Evolutionary conservation across 805 yeast genomes (phyloP).

Genomic region (Brettanomyces custersianus): DNA sequence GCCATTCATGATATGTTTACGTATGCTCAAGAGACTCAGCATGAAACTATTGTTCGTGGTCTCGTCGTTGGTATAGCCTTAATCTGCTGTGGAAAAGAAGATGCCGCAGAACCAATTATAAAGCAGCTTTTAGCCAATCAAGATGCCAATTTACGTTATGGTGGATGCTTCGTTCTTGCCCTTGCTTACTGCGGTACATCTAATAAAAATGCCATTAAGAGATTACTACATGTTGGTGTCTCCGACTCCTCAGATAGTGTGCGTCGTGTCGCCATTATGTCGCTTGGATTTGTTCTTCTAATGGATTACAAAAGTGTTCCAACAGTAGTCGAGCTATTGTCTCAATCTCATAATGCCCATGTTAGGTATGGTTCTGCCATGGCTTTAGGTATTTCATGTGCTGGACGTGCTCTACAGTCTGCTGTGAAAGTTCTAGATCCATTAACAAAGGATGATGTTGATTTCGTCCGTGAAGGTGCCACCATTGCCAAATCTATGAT

Average conservation of each 20-base stretch:
- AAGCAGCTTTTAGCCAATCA: constrained; percentile 62
- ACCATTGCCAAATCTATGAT: constrained; percentile 88
- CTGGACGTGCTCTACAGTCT: constrained; percentile 81
- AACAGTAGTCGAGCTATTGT: constrained; percentile 82
- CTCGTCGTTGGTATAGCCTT: constrained; percentile 83
- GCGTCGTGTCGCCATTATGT: constrained; percentile 90
- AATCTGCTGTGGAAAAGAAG: constrained; percentile 79
- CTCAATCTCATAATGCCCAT: constrained; percentile 95
- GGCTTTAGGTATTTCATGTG: constrained; percentile 96
- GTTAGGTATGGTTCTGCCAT: constrained; percentile 97
- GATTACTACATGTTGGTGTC: constrained; percentile 85
- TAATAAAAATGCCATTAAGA: constrained; percentile 76
- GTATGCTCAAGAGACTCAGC: constrained; percentile 92
- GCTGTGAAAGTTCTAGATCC: constrained; percentile 93
- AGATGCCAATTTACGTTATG: constrained; percentile 81
- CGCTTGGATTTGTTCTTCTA: constrained; percentile 82
- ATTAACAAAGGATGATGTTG: constrained; percentile 86
- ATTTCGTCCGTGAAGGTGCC: constrained; percentile 97
- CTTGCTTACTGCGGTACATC: constrained; percentile 97
- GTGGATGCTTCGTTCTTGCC: constrained; percentile 92
- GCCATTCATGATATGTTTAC: constrained; percentile 74
- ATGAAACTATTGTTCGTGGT: constrained; percentile 92
- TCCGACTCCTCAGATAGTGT: constrained; percentile 95
- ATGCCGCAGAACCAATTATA: constrained; percentile 62
- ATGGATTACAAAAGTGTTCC: constrained; percentile 93